Base-by-base conservation (phyloP, 371 early-diverging fungal species). In the Synchytrium microbalum region DNA sequence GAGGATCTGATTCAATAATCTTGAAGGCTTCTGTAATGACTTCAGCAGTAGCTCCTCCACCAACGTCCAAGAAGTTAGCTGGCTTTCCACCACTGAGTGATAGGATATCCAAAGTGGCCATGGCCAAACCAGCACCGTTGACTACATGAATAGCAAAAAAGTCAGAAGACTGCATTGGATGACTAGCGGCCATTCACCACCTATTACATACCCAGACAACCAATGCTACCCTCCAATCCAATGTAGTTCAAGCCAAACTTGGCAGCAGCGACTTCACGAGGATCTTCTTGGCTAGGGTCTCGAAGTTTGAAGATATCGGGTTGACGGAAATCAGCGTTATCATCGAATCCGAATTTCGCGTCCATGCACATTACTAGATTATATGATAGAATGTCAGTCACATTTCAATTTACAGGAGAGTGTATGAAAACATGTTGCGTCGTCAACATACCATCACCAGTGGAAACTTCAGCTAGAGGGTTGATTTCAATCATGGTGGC, bases 21-120 rank as follows among this genome's bases (percentile, higher is more conserved):
- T 96, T 95, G 83, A 98, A 96, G 46, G 98, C 98, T 75, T 95
- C 96, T 62, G 92, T 91, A 69, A 98, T 95, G 80, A 94, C 93
- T 68, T 94, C 86, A 63, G 92, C 90, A 32, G 91, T 92, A 66
- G 98, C 95, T 72, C 92, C 87, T 71, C 98, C 98, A 70, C 98
- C 98, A 67, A 98, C 96, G 76, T 98, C 97, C 72, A 98, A 87
- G 81, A 98, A 98, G 89, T 98, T 98, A 72, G 96, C 98, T n/a
- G 98, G 98, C 73, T 92, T 93, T 58, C 97, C 97, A 69, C 97
- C 98, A 81, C 96, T 86, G 61, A 98, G 86, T 83, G 96, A 96
- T 79, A 96, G 93, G 72, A 98, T 95, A 82, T 98, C 98, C 97
- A 96, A 95, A 62, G 98, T 98, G 60, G 97, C 92, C 98, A 96